A percentile compares a stretch with the other conserved stretches of the same genome.
These are phyloP conservation scores for Heimioporus sp. DNA, from an alignment of 768 basidiomycete genomes.

Conservation along the genomic window DNA sequence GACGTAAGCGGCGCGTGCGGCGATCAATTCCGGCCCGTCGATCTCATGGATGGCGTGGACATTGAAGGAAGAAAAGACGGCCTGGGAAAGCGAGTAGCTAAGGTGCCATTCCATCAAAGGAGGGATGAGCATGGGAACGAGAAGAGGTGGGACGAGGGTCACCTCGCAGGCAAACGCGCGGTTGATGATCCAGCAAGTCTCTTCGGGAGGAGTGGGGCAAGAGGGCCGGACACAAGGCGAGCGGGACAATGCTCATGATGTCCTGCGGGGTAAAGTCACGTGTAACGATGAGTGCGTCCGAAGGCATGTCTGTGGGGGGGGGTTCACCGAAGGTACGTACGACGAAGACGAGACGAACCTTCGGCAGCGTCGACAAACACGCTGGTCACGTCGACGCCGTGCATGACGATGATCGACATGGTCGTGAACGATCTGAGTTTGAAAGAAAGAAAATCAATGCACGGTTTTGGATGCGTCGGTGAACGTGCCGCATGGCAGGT, in stretches of 20 bases:
- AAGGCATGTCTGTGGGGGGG: conserved; percentile 55
- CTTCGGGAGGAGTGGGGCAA: conserved; percentile 63
- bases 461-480: conserved; percentile 6
- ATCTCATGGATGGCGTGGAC: conserved; percentile 63
- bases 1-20: conserved; percentile 42
- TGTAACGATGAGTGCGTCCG: conserved; percentile 61
- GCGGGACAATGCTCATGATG: conserved; percentile 83
- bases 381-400: conserved; percentile 50
- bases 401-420: conserved; percentile 21
- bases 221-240: conserved; percentile 58
- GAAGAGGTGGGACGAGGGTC: background rate
- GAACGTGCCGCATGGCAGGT: conserved; percentile 30
- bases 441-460: conserved; percentile 20
- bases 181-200: conserved; percentile 89
- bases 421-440: conserved; percentile 28
- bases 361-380: conserved; percentile 59
- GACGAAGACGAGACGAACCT: conserved; percentile 38
- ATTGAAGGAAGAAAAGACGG: conserved; percentile 77
- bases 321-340: no score
- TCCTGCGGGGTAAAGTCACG: conserved; percentile 76
- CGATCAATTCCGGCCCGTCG: conserved; percentile 53
- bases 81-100: conserved; percentile 81
- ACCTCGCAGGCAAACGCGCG: conserved; percentile 78
- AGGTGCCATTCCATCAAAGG: conserved; percentile 83
- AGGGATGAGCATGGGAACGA: conserved; percentile 4